phyloP scores from a whole-genome alignment of 2,329 filamentous ascomycete species.

The Neofusicoccum sp. region DNA sequence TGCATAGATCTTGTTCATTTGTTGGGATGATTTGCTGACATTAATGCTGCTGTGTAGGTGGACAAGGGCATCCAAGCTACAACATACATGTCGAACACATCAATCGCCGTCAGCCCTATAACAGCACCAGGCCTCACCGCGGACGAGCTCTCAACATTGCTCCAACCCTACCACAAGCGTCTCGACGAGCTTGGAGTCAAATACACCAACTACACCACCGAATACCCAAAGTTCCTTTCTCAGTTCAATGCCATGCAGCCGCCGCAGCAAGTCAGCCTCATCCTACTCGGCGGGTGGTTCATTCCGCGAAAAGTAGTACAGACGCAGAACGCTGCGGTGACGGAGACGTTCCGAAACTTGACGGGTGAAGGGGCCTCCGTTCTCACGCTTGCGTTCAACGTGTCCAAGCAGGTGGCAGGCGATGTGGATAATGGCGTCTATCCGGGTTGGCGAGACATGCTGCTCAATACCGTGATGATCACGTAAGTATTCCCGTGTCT shows the following conservation, averaged over 20 bases:
- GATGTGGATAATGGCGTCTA: constrained; percentile 15
- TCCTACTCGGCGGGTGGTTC: constrained; percentile 25
- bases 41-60: too few species aligned
- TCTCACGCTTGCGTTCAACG: constrained; percentile 16
- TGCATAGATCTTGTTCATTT: too few species aligned
- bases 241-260: neutral
- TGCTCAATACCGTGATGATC: neutral
- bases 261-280: constrained; percentile 27
- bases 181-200: constrained; percentile 2
- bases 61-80: constrained; percentile 21
- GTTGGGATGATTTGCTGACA: too few species aligned
- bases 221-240: neutral
- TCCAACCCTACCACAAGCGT: constrained; percentile 29
- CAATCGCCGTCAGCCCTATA: constrained; percentile 8
- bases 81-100: constrained; percentile 24
- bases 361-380: constrained; percentile 8
- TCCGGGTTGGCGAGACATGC: neutral
- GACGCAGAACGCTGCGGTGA: constrained; percentile 24
- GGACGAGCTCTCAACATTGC: neutral
- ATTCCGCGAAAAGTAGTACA: constrained; percentile 9
- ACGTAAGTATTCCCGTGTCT: neutral
- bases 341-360: constrained; percentile 14
- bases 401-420: constrained; percentile 18
- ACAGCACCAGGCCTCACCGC: neutral
- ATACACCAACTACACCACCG: neutral